Conservation (phyloP, 257 asterid genomes). For the Thymus mandschuricus region DNA sequence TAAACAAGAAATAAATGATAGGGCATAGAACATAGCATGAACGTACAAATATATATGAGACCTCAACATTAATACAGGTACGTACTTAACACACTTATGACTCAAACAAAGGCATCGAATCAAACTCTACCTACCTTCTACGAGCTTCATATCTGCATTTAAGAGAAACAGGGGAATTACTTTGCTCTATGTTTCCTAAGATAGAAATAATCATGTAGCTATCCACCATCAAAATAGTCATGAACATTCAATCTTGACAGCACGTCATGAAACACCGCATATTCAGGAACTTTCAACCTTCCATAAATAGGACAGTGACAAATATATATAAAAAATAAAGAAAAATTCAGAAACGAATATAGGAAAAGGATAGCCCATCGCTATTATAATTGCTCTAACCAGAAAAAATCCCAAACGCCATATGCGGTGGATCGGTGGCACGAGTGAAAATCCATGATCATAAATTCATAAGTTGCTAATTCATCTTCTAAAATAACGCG, state of each 20-base stretch:
- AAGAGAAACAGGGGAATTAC: neutral
- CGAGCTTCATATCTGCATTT: neutral
- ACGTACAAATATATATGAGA: neutral
- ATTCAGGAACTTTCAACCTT: neutral
- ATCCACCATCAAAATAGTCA: neutral
- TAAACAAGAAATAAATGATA: neutral
- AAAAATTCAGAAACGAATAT: neutral
- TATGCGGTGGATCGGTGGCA: no score
- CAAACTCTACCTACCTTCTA: neutral
- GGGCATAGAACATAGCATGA: slow-evolving; percentile 11
- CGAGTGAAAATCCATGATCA: no score
- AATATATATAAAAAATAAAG: neutral
- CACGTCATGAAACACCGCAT: neutral
- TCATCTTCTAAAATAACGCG: neutral
- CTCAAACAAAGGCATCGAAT: neutral
- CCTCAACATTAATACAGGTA: neutral
- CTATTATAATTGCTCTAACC: neutral
- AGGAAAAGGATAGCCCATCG: no score
- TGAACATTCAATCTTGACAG: neutral
- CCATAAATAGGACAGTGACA: no score
- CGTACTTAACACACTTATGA: neutral
- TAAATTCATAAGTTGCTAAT: neutral
- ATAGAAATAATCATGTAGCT: neutral
- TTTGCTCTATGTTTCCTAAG: neutral
- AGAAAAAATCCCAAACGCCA: neutral